Evolutionary conservation across 2,329 filamentous ascomycete genomes (phyloP), one percentile per base, ranked within the genome.

Genomic region (Nigrograna mackinnonii): DNA sequence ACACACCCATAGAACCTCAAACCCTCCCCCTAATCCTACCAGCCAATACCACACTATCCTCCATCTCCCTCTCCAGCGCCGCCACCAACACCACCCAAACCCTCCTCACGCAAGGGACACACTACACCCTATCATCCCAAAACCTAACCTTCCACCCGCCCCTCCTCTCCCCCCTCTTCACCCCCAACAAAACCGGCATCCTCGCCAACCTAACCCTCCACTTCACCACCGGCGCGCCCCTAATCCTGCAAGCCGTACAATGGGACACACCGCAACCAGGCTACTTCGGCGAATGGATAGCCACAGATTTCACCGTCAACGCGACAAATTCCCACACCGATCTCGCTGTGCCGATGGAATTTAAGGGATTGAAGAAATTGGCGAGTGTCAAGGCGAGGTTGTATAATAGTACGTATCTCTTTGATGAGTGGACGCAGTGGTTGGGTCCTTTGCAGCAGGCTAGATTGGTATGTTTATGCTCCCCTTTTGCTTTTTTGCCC

Each of bases 381-480:
- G 77, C 78, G 0, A 69, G 77, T 0, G 72, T 79, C 2, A 74
- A 75, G 49, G 75, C 76, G n/a, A 26, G 72, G 6, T 68, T 66
- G 13, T 58, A 50, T 2, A 73, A 76, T 43, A 74, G 75, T 1
- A 68, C 62, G 6, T 77, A 72, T 37, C 56, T 81, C 4, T 67
- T 75, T 13, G 78, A 82, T 49, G 70, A 74, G 37, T 82, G 74
- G 74, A 82, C 79, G 0, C 52, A 67, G 47, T 78, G 68, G 39
- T 12, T 41, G 2, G 74, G 75, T 0, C 68, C 74, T 3, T 57
- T 81, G 6, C 76, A 80, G 44, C 68, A 78, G 42, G 54, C 28
- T 7, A 40, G 50, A 38, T 50, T 43, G 35, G 50, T 51, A 43
- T 39, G 50, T 40, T 12, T 22, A 5, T 22, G 7, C 3, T 4